phyloP scores from a whole-genome alignment of 805 yeast genomes.

The Nakazawaea wyomingensis region DNA sequence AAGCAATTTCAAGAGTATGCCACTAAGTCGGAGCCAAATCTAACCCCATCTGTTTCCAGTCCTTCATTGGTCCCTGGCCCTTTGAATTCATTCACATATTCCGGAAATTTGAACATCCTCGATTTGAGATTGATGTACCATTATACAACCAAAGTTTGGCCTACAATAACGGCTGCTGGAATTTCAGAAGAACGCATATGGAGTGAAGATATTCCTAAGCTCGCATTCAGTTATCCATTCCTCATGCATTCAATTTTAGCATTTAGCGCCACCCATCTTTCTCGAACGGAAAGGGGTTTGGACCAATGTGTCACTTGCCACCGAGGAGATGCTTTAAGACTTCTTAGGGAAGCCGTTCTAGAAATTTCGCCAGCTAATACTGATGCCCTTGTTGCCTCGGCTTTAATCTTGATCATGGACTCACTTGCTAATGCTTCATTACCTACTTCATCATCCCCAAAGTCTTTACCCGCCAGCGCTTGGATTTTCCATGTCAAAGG shows the following conservation, averaged over 20 bases:
- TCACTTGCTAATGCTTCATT: slow-evolving; percentile 85
- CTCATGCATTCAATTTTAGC: slow-evolving; percentile 90
- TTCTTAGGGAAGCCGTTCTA: slow-evolving; percentile 80
- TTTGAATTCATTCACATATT: slow-evolving; percentile 13
- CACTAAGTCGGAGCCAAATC: slow-evolving; percentile 11
- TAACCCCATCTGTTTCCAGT: slow-evolving; percentile 8
- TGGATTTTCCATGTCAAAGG: slow-evolving; percentile 98
- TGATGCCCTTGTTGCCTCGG: slow-evolving; percentile 91
- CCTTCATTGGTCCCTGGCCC: slow-evolving; percentile 3
- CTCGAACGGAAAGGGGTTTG: slow-evolving; percentile 68
- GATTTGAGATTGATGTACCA: slow-evolving; percentile 84
- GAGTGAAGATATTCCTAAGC: slow-evolving; percentile 81
- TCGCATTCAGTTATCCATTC: slow-evolving; percentile 85
- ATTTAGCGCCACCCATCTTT: slow-evolving; percentile 86
- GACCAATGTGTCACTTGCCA: slow-evolving; percentile 82
- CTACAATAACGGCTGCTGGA: slow-evolving; percentile 86
- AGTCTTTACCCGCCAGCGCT: slow-evolving; percentile 83
- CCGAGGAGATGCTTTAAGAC: slow-evolving; percentile 77
- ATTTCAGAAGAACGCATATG: slow-evolving; percentile 82
- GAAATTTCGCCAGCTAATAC: slow-evolving; percentile 80
- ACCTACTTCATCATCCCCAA: slow-evolving; percentile 45
- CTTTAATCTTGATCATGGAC: slow-evolving; percentile 85
- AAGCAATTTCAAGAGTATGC: slow-evolving; percentile 13
- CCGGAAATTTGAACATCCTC: slow-evolving; percentile 51
- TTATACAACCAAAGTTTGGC: slow-evolving; percentile 78